Conservation (phyloP, 2,329 filamentous ascomycete genomes). For the Aspergillus pseudoviridinutans region DNA sequence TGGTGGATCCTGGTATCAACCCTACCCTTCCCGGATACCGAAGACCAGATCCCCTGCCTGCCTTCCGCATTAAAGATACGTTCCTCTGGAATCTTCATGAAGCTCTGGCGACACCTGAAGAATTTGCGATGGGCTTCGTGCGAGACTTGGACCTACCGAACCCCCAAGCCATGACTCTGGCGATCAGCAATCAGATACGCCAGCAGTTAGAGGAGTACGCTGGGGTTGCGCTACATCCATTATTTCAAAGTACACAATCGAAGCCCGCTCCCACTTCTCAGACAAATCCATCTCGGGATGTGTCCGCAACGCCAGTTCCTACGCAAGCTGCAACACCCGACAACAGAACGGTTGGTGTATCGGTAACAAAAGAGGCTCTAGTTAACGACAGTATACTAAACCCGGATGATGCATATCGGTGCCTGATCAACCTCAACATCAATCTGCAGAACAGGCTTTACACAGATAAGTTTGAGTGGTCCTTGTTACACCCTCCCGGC, state of each 20-base stretch:
- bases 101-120: constrained; percentile 86
- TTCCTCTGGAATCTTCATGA: constrained; percentile 98
- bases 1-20: constrained; percentile 47
- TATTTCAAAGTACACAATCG: constrained; percentile 63
- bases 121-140: constrained; percentile 86
- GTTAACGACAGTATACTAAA: constrained; percentile 72
- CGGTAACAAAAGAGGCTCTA: constrained; percentile 32
- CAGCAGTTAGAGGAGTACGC: constrained; percentile 96
- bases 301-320: constrained; percentile 52
- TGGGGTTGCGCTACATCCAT: constrained; percentile 84
- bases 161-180: constrained; percentile 62
- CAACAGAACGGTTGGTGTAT: constrained; percentile 23
- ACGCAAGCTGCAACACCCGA: constrained; percentile 59
- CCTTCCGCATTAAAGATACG: constrained; percentile 87
- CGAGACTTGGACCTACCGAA: constrained; percentile 90
- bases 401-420: constrained; percentile 91
- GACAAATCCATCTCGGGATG: constrained; percentile 47
- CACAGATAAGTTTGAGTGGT: constrained; percentile 98
- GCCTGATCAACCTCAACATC: constrained; percentile 84
- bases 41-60: constrained; percentile 71
- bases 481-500: constrained; percentile 82
- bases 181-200: constrained; percentile 91
- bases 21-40: constrained; percentile 74
- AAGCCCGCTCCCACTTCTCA: constrained; percentile 17
- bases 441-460: constrained; percentile 89